These are phyloP conservation scores for Pythium dissotocum DNA, from an alignment of 352 stramenopile genomes.

Conservation along the genomic window DNA sequence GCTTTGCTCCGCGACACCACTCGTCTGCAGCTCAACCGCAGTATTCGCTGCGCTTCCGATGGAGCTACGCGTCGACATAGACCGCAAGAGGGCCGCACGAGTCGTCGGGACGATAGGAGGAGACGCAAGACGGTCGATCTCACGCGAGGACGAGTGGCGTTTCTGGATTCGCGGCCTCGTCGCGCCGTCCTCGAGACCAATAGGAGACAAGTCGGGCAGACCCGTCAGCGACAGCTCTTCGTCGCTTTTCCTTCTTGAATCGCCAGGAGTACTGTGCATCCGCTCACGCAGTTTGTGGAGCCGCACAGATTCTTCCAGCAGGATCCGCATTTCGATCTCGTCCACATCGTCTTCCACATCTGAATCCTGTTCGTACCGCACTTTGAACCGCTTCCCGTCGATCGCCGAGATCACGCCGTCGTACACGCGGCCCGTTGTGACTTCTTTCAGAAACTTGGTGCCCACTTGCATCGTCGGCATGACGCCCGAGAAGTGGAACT, in stretches of 20 bases:
- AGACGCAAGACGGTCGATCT: conserved; percentile 11
- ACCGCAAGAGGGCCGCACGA: conserved; percentile 32
- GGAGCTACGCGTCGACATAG: conserved; percentile 39
- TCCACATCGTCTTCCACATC: conserved; percentile 72
- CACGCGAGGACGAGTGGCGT: conserved; percentile 36
- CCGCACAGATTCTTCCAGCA: conserved; percentile 63
- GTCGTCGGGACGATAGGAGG: not conserved
- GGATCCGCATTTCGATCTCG: conserved; percentile 81
- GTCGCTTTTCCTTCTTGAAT: conserved; percentile 24
- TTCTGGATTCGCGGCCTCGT: conserved; percentile 34
- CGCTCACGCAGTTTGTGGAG: conserved; percentile 43
- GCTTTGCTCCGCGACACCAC: not conserved
- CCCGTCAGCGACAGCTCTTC: conserved; percentile 58
- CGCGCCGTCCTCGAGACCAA: not conserved
- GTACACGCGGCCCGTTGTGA: conserved; percentile 63
- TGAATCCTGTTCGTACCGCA: conserved; percentile 66
- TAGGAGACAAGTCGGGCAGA: conserved; percentile 50
- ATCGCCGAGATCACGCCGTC: conserved; percentile 60
- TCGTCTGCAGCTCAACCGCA: not conserved
- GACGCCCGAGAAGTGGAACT: conserved; percentile 5
- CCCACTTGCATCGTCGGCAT: conserved; percentile 47
- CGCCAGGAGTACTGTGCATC: conserved; percentile 13
- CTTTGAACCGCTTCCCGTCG: conserved; percentile 43
- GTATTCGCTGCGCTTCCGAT: not conserved
- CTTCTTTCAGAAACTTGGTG: conserved; percentile 73